Evolutionary conservation across 2,329 filamentous ascomycete genomes (phyloP).

Genomic region (Pyrenochaeta sp.): DNA sequence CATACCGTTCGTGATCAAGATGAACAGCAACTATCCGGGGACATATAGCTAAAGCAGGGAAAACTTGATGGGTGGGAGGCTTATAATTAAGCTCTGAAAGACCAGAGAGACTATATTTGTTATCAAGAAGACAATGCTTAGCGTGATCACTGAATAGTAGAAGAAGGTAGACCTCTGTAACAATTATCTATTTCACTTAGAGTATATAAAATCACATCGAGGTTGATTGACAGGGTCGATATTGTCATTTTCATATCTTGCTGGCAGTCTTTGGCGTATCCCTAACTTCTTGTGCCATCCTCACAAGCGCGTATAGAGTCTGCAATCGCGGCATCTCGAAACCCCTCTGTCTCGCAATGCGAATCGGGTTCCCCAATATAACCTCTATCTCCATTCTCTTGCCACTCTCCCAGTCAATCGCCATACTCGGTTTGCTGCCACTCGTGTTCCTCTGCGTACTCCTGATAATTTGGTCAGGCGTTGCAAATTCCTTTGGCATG

Average conservation of each 20-base stretch:
- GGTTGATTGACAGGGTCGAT: too few species aligned
- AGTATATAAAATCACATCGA: too few species aligned
- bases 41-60: too few species aligned
- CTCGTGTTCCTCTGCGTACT: slow-evolving; percentile 69
- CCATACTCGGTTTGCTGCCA: slow-evolving; percentile 71
- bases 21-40: too few species aligned
- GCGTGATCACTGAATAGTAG: too few species aligned
- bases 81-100: too few species aligned
- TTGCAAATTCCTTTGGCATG: slow-evolving; percentile 68
- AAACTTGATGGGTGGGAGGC: too few species aligned
- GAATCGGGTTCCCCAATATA: slow-evolving; percentile 74
- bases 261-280: slow-evolving; percentile 47
- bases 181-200: too few species aligned
- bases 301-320: slow-evolving; percentile 71
- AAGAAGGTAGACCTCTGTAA: too few species aligned
- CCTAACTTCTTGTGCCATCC: slow-evolving; percentile 66
- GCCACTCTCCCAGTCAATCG: slow-evolving; percentile 73
- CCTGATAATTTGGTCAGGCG: slow-evolving; percentile 68
- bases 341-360: slow-evolving; percentile 69
- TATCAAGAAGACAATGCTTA: too few species aligned
- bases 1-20: too few species aligned
- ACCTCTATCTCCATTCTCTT: slow-evolving; percentile 75
- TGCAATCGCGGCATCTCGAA: slow-evolving; percentile 73
- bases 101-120: too few species aligned
- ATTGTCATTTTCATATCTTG: slow-evolving; percentile 10